Conservation (phyloP, 805 yeast species). For the Candida coleopterorum region DNA sequence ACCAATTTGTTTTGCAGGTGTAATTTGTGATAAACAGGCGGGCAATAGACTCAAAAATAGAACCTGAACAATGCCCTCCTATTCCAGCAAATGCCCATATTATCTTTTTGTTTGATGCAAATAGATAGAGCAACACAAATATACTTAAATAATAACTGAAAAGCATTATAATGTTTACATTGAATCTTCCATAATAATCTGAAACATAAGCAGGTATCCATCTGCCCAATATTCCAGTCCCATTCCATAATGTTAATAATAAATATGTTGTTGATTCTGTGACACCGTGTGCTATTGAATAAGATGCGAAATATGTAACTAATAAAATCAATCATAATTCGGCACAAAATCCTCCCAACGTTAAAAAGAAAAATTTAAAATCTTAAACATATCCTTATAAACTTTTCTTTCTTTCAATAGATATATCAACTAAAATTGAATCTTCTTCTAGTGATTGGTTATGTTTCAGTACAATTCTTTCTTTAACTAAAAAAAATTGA, state of each 20-base stretch:
- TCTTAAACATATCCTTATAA: slow-evolving; percentile 11
- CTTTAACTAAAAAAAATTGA: slow-evolving; percentile 23
- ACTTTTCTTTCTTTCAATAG: neutral
- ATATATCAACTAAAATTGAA: neutral
- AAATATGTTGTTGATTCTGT: slow-evolving; percentile 23
- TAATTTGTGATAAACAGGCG: slow-evolving; percentile 56
- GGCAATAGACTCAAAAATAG: slow-evolving; percentile 34
- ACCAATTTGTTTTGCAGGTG: slow-evolving; percentile 36
- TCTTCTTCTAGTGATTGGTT: neutral
- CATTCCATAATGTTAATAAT: slow-evolving; percentile 27
- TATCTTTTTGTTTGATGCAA: slow-evolving; percentile 21
- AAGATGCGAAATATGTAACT: slow-evolving; percentile 30
- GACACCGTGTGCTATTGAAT: slow-evolving; percentile 28
- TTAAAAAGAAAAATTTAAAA: slow-evolving; percentile 20
- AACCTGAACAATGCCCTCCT: slow-evolving; percentile 32
- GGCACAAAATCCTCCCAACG: slow-evolving; percentile 27
- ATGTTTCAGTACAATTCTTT: slow-evolving; percentile 14
- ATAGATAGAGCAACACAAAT: slow-evolving; percentile 30
- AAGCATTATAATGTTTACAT: slow-evolving; percentile 30
- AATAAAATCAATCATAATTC: slow-evolving; percentile 26
- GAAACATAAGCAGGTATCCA: slow-evolving; percentile 27
- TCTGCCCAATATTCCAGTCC: slow-evolving; percentile 26
- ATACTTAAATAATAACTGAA: slow-evolving; percentile 19
- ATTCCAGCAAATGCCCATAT: slow-evolving; percentile 29
- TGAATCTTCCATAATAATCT: slow-evolving; percentile 25